Conservation (phyloP, 805 yeast species). For the Starmera pachycereana region DNA sequence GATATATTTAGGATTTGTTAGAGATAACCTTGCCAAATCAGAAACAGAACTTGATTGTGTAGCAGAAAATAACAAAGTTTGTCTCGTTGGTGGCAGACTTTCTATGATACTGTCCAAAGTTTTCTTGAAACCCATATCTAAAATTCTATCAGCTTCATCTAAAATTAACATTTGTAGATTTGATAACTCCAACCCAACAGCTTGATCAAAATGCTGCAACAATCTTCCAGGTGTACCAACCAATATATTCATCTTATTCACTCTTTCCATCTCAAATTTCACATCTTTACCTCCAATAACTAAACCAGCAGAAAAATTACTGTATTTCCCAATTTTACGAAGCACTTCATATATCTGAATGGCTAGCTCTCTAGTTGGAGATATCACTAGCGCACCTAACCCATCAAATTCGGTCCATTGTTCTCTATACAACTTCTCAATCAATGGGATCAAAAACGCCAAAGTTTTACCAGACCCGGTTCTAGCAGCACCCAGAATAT, state of each 20-base stretch:
- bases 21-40: slow-evolving; percentile 77
- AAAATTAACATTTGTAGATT: slow-evolving; percentile 65
- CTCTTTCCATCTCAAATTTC: slow-evolving; percentile 65
- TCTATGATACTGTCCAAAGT: slow-evolving; percentile 62
- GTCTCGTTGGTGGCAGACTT: slow-evolving; percentile 75
- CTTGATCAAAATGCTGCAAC: slow-evolving; percentile 60
- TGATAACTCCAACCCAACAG: slow-evolving; percentile 49
- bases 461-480: slow-evolving; percentile 96
- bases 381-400: slow-evolving; percentile 62
- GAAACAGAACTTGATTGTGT: slow-evolving; percentile 82
- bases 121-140: slow-evolving; percentile 68
- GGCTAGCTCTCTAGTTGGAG: slow-evolving; percentile 63
- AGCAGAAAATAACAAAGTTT: slow-evolving; percentile 91
- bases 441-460: slow-evolving; percentile 75
- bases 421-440: slow-evolving; percentile 51
- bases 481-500: slow-evolving; percentile 92
- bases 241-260: slow-evolving; percentile 60
- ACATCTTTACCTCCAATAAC: slow-evolving; percentile 58
- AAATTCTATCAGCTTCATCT: slow-evolving; percentile 88
- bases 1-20: slow-evolving; percentile 86
- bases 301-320: slow-evolving; percentile 51
- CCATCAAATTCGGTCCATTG: slow-evolving; percentile 25
- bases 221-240: slow-evolving; percentile 92
- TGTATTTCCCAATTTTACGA: slow-evolving; percentile 42
- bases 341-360: slow-evolving; percentile 66